Evolutionary conservation across 192 early-diverging fungal genomes (phyloP), one percentile per base, ranked within the genome.

Genomic region (Coemansia sp.): DNA sequence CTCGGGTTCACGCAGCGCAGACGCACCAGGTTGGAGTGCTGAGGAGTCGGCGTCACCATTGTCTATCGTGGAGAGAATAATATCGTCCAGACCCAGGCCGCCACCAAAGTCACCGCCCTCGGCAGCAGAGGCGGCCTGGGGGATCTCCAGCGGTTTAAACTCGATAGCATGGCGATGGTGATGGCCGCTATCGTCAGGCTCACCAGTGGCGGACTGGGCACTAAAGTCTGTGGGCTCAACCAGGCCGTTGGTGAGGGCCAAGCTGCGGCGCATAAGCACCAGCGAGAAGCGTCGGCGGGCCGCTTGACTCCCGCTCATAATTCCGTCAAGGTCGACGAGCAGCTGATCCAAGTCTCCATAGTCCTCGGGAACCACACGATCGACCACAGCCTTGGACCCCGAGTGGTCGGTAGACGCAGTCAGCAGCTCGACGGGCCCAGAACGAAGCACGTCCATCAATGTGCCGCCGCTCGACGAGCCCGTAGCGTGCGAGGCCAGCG

Each of bases 281-380:
- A 81, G 64, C 55, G 78, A 81, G 39, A 81, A 81, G 19, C 78
- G 78, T 23, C 64, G 71, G 64, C 78, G 78, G 29, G 78, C 78
- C 23, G 74, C 74, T 36, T 73, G 55, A 46, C 74, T 81, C 41
- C 78, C 78, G 46, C 44, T 72, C 71, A 75, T 81, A 11, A 81
- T 81, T 14, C 78, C 78, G 14, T 81, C 78, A 21, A 81, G 70
- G 53, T 81, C 78, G 9, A 36, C 63, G 29, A 81, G 67, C 11
- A 81, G 70, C 62, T 67, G 63, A 53, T 81, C 78, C 23, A 81
- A 44, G 45, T 81, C 78, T 42, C 78, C 74, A 32, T 81, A 81
- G 68, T 81, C 78, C 15, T 81, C 78, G 19, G 74, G 78, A 1
- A 70, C 67, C 8, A 81, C 67, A 39, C 71, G 59, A 8, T 73